A percentile compares a stretch with the other conserved stretches of the same genome.
Conservation (phyloP, 2,329 filamentous ascomycete species). For the Mariannaea elegans region DNA sequence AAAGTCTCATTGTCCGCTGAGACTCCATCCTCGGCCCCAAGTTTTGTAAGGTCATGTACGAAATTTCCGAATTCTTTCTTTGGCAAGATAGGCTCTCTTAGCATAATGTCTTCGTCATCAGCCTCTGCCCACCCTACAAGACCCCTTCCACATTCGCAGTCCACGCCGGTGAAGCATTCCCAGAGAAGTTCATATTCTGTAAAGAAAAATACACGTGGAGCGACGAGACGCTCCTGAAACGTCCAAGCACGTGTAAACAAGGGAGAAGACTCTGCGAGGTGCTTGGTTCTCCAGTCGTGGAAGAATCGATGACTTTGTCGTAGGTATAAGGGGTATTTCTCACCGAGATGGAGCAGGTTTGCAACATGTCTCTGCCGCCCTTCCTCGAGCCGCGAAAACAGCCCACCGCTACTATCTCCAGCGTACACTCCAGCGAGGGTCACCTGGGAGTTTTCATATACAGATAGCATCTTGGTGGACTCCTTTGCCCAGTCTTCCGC, state of each 20-base stretch:
- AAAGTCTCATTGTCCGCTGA: too few species aligned
- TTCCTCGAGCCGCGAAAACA: background rate
- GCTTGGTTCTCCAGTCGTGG: background rate
- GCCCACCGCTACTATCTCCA: background rate
- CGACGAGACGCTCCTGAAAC: constrained; percentile 1
- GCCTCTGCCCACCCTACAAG: too few species aligned
- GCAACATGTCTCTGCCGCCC: background rate
- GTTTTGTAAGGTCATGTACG: too few species aligned
- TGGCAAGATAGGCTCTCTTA: too few species aligned
- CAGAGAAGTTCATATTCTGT: background rate
- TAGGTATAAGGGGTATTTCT: background rate
- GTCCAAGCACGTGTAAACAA: background rate
- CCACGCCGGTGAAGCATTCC: background rate
- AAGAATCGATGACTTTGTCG: background rate
- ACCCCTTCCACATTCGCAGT: too few species aligned
- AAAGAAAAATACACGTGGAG: constrained; percentile 1
- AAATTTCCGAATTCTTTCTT: too few species aligned
- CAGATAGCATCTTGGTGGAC: background rate
- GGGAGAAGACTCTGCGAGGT: background rate
- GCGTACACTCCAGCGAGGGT: background rate
- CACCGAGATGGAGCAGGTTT: background rate
- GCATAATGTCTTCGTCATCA: too few species aligned
- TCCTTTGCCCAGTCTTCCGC: background rate
- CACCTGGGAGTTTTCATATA: background rate
- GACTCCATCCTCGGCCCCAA: too few species aligned